Conservation (phyloP, 371 early-diverging fungal genomes). For the Apophysomyces elegans region DNA sequence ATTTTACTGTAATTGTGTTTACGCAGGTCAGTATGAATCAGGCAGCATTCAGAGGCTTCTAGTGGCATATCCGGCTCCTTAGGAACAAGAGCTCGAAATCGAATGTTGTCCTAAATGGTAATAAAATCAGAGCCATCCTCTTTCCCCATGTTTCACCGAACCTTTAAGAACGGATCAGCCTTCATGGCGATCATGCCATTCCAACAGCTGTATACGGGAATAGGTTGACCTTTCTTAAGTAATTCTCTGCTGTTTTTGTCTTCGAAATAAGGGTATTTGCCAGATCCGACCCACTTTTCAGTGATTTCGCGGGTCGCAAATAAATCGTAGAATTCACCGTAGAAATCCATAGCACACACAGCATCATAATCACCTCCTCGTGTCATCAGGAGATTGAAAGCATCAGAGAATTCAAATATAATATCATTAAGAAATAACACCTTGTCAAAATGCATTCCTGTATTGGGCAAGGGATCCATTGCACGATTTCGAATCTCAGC, state of each 20-base stretch:
- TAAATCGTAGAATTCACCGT: constrained; percentile 30
- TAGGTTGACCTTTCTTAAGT: constrained; percentile 11
- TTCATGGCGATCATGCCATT: constrained; percentile 33
- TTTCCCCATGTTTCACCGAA: neutral
- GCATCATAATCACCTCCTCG: constrained; percentile 30
- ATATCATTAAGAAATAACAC: constrained; percentile 39
- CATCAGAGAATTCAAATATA: constrained; percentile 21
- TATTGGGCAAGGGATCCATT: constrained; percentile 20
- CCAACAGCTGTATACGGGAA: constrained; percentile 43
- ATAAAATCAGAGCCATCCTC: neutral
- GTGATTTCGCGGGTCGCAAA: constrained; percentile 35
- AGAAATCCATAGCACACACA: constrained; percentile 36
- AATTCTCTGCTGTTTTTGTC: constrained; percentile 21
- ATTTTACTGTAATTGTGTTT: constrained; percentile 17
- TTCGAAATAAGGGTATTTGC: constrained; percentile 32
- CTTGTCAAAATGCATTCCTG: constrained; percentile 17
- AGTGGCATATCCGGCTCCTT: constrained; percentile 20
- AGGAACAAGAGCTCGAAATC: constrained; percentile 25
- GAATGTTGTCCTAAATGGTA: constrained; percentile 9
- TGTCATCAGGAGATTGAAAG: constrained; percentile 24
- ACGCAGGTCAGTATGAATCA: constrained; percentile 29
- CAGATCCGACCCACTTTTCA: constrained; percentile 28
- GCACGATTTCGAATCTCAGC: constrained; percentile 32
- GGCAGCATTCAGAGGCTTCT: constrained; percentile 35
- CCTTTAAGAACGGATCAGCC: constrained; percentile 19